Conservation (phyloP, 169 alveolate species). For the Theileria luwenshuni region DNA sequence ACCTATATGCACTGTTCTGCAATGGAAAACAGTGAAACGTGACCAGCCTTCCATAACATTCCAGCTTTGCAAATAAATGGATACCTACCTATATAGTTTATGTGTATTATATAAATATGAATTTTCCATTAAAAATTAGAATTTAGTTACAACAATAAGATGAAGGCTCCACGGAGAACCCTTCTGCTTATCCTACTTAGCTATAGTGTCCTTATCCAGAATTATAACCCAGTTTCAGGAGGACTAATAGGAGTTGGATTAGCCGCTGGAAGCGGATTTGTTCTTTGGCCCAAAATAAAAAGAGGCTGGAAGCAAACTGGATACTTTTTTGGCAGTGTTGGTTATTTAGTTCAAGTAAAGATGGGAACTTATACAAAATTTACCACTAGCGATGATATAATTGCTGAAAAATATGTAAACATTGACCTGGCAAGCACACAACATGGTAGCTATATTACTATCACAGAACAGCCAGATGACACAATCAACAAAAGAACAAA, state of each 20-base stretch:
- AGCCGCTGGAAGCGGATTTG: background rate
- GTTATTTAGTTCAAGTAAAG: background rate
- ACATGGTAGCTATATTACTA: constrained; percentile 38
- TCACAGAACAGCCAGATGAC: constrained; percentile 28
- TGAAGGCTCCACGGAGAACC: constrained; percentile 5
- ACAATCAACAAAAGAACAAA: constrained; percentile 25
- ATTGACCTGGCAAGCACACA: constrained; percentile 46
- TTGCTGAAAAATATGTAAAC: constrained; percentile 28
- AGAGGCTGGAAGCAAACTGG: constrained; percentile 15
- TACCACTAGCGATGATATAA: constrained; percentile 60
- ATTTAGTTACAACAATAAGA: background rate
- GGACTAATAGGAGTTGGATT: background rate
- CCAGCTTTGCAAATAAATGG: background rate
- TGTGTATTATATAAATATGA: constrained; percentile 4
- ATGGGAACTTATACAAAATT: background rate
- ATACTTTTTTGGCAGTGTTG: constrained; percentile 20
- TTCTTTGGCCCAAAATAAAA: background rate
- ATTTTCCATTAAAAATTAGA: background rate
- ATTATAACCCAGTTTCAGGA: constrained; percentile 10
- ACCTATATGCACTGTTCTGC: constrained; percentile 15
- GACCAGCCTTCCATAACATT: background rate
- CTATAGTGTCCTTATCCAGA: constrained; percentile 10
- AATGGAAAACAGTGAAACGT: background rate
- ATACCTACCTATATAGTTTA: background rate
- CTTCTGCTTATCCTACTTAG: constrained; percentile 10